Conservation (phyloP, 192 early-diverging fungal species). For the Entrophospora sp. region DNA sequence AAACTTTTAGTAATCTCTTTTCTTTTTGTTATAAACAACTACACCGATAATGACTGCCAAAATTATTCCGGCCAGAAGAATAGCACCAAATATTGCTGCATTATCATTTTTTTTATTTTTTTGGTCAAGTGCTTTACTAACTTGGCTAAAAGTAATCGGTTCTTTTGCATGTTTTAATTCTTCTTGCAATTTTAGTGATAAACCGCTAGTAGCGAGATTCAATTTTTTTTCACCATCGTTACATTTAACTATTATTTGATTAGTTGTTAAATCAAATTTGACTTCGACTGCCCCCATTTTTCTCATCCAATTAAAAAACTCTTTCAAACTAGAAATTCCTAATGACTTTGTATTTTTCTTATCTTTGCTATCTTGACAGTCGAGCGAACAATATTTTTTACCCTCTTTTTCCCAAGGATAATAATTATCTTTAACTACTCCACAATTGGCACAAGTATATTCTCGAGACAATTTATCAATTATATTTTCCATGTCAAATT, state of each 20-base stretch:
- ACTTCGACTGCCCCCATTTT: not conserved
- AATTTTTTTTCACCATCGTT: not conserved
- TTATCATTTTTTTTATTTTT: not conserved
- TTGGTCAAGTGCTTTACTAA: not conserved
- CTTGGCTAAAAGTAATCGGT: not conserved
- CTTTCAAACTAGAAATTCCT: not conserved
- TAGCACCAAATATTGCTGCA: not conserved
- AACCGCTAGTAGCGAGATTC: not conserved
- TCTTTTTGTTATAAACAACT: not conserved
- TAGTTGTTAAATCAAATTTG: not conserved
- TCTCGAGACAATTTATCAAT: not conserved
- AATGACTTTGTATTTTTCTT: not conserved
- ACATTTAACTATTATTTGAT: not conserved
- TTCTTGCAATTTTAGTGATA: not conserved
- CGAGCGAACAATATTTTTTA: not conserved
- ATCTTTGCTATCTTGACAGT: not conserved
- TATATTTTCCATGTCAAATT: not conserved
- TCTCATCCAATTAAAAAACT: not conserved
- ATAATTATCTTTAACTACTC: not conserved
- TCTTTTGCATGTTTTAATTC: not conserved
- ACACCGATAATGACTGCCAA: not conserved
- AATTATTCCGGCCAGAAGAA: not conserved
- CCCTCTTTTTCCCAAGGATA: not conserved
- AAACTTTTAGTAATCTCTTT: not conserved
- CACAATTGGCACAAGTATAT: not conserved